Base-by-base conservation (phyloP, 345 rosid species). In the Melaleuca quinquenervia region DNA sequence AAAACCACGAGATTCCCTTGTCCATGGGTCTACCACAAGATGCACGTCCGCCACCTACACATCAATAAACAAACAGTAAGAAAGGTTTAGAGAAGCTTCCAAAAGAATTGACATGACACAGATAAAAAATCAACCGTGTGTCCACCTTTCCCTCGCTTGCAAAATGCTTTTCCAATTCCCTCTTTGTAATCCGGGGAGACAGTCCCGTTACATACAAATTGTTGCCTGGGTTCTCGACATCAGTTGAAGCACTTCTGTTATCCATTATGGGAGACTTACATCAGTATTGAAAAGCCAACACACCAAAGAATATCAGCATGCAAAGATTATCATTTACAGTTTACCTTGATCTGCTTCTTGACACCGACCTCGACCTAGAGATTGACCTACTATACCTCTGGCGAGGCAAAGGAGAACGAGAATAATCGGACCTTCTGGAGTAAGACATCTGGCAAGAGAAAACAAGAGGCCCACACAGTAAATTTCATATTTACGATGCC, bases 11-110 rank as follows among this genome's bases (percentile, higher is more conserved):
- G 98, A 93, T 75, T 96, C 98, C 90, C 98, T 92, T 36, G 98
- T 96, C 98, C 98, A 89, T 76, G 98, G 98, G 89, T 97, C 98
- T 83, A 95, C 95, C 87, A 97, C 99, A 58, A 95, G 95, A 89
- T 94, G 96, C 55, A 95, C 98, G 90, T 95, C 98, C 90, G 89
- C 87, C 51, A 97, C 99, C 99, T 97, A 83, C 83, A 21, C 82
- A 50, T 56, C 80, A 36, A 70, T 6, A 2, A 20, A 70, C 48
- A 18, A 70, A 70, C 24, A 20, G 48, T 70, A 70, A 70, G 80
- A 36, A 13, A 36, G 26, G 80, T 70, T 70, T 36, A 14, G 36
- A 58, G 78, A 12, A 48, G 44, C 29, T 29, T 11, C 18, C 14
- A 76, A 74, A 14, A 52, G 20, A 29, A 62, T 8, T 58, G 50